Evolutionary conservation across 805 yeast species (phyloP).

Genomic region (Wickerhamiella alocasiicola): DNA sequence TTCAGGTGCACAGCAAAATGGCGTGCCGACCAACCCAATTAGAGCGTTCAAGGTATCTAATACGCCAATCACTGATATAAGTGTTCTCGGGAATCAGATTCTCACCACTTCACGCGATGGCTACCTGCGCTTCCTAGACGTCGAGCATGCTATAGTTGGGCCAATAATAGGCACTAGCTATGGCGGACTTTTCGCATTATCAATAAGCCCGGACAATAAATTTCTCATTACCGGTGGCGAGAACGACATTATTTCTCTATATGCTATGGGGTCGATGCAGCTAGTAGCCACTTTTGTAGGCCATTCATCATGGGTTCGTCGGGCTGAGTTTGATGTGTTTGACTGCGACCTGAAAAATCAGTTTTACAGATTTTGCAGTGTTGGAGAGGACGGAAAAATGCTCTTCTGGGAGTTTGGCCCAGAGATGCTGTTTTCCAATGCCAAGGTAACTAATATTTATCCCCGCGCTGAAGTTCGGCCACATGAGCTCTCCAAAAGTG

Average conservation of each 20-base stretch:
- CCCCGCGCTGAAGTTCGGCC: conserved; percentile 24
- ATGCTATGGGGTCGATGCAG: conserved; percentile 26
- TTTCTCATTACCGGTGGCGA: conserved; percentile 39
- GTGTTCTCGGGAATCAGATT: conserved; percentile 25
- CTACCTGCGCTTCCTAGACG: conserved; percentile 43
- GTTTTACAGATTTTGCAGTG: conserved; percentile 39
- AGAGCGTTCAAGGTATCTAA: conserved; percentile 54
- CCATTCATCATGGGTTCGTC: conserved; percentile 40
- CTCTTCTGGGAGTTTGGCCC: conserved; percentile 46
- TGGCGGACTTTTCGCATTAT: conserved; percentile 45
- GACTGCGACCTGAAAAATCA: conserved; percentile 21
- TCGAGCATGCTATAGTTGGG: conserved; percentile 32
- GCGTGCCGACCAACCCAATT: conserved; percentile 30
- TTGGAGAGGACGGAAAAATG: conserved; percentile 44
- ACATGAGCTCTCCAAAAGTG: too few species aligned
- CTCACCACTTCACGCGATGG: conserved; percentile 59
- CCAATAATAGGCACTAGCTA: conserved; percentile 54
- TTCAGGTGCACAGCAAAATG: neutral
- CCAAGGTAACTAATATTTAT: conserved; percentile 18
- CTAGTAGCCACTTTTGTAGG: conserved; percentile 35
- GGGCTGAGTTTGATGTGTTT: conserved; percentile 34
- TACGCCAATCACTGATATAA: conserved; percentile 39
- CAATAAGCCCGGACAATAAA: conserved; percentile 44
- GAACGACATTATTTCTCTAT: conserved; percentile 39
- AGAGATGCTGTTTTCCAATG: conserved; percentile 16